Base-by-base conservation (phyloP, 2,329 filamentous ascomycete genomes). In the Cordyceps javanica region DNA sequence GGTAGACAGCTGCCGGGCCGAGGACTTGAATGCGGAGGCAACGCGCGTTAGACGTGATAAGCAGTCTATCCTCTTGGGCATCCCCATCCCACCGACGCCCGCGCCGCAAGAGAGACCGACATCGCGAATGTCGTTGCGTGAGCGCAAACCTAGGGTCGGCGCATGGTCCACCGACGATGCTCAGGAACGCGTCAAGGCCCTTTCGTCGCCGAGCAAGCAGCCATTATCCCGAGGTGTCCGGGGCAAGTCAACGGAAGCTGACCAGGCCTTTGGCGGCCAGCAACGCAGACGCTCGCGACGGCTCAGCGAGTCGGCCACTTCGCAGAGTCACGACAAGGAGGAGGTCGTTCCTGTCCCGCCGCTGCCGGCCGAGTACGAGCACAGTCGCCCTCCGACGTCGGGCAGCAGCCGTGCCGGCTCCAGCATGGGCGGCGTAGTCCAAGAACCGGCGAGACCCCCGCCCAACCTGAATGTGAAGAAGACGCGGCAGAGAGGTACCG, bases 1-100 rank as follows among this genome's bases (percentile, higher is more conserved):
- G 64, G 91, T 88, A 0, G 80, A 79, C 54, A 96, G 91, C 72
- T 90, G 82, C 71, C 87, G 78, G 32, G 81, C 86, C 9, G 89
- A 95, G 63, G 91, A 97, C 46, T 78, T 97, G 7, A 87, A 88
- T 59, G 82, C 82, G 0, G 86, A 89, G 67, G 84, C 85, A 23
- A 82, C 82, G 55, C 73, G 85, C 63, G 73, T 78, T 61, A 75
- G 87, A 65, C 77, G 81, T 65, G 90, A 93, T 62, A 82, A 84
- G 6, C 83, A 88, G 66, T 81, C 82, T 14, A 70, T 76, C 10
- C 72, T 80, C 30, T 57, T 68, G 32, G 69, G 69, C 5, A 61
- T 65, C 5, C 63, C 67, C 8, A 62, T 65, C 14, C 61, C 66
- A 6, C 64, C 69, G 9, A 58, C 56, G 8, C 63, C 68, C 1